These are phyloP conservation scores for Exophiala bonariae DNA, from an alignment of 2,329 filamentous ascomycete genomes.

Conservation along the genomic window DNA sequence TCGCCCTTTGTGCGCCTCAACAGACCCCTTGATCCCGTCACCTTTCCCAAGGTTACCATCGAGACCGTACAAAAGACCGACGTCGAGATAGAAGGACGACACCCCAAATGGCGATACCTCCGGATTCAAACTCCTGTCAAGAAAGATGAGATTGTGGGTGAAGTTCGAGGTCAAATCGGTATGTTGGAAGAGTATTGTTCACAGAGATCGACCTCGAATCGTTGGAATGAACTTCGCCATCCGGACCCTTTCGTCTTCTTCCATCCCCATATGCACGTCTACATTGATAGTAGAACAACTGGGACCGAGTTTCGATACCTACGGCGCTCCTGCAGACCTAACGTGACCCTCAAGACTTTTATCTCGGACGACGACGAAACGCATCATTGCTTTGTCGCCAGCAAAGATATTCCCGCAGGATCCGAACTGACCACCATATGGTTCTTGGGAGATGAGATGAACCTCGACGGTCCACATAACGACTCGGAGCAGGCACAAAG, in stretches of 20 bases:
- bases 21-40: slow-evolving; percentile 54
- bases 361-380: slow-evolving; percentile 73
- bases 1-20: slow-evolving; percentile 71
- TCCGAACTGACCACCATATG: slow-evolving; percentile 50
- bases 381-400: slow-evolving; percentile 90
- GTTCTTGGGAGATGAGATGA: slow-evolving; percentile 41
- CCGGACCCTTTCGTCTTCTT: slow-evolving; percentile 77
- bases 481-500: slow-evolving; percentile 24
- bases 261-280: slow-evolving; percentile 82
- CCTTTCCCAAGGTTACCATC: slow-evolving; percentile 52
- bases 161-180: slow-evolving; percentile 77
- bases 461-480: slow-evolving; percentile 17
- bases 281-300: slow-evolving; percentile 87
- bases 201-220: slow-evolving; percentile 56
- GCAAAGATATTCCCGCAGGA: slow-evolving; percentile 67
- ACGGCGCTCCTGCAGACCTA: slow-evolving; percentile 88
- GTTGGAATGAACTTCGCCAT: slow-evolving; percentile 64
- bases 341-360: slow-evolving; percentile 83
- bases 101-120: slow-evolving; percentile 67
- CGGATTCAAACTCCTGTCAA: slow-evolving; percentile 54
- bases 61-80: slow-evolving; percentile 53
- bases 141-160: slow-evolving; percentile 59
- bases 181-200: slow-evolving; percentile 72
- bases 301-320: slow-evolving; percentile 85
- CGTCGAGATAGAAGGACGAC: slow-evolving; percentile 53